phyloP scores from a whole-genome alignment of 345 rosid genomes.

The Aquilaria sinensis region DNA sequence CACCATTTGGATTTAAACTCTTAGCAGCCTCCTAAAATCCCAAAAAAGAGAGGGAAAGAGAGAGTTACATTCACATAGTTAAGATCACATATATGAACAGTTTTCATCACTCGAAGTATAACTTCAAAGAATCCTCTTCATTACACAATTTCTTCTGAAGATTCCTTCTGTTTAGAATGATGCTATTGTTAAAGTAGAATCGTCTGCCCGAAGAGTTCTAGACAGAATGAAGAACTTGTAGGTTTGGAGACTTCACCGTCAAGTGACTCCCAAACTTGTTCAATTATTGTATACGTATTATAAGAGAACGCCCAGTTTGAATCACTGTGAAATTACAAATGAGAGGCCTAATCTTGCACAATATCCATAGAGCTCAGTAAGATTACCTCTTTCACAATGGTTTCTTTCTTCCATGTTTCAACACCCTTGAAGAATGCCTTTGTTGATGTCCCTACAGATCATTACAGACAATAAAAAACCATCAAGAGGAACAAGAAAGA shows the following conservation, averaged over 20 bases:
- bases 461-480: background rate
- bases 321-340: background rate
- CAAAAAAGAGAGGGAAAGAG: background rate
- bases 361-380: background rate
- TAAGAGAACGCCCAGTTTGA: background rate
- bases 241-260: too few relatives aligned
- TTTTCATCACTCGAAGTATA: too few relatives aligned
- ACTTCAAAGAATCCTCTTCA: too few relatives aligned
- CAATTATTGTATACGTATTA: background rate
- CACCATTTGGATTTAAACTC: conserved; percentile 40
- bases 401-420: conserved; percentile 84
- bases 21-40: conserved; percentile 51
- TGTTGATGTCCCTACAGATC: conserved; percentile 62
- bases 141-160: too few relatives aligned
- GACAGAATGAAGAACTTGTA: too few relatives aligned
- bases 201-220: too few relatives aligned
- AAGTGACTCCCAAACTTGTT: too few relatives aligned
- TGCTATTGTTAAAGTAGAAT: too few relatives aligned
- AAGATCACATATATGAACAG: too few relatives aligned
- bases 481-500: background rate
- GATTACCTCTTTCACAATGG: conserved; percentile 51
- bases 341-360: background rate
- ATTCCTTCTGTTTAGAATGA: too few relatives aligned
- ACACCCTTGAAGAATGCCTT: conserved; percentile 78
- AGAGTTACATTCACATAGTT: too few relatives aligned